phyloP scores from a whole-genome alignment of 306 rosid genomes.

The Quillaja saponaria region DNA sequence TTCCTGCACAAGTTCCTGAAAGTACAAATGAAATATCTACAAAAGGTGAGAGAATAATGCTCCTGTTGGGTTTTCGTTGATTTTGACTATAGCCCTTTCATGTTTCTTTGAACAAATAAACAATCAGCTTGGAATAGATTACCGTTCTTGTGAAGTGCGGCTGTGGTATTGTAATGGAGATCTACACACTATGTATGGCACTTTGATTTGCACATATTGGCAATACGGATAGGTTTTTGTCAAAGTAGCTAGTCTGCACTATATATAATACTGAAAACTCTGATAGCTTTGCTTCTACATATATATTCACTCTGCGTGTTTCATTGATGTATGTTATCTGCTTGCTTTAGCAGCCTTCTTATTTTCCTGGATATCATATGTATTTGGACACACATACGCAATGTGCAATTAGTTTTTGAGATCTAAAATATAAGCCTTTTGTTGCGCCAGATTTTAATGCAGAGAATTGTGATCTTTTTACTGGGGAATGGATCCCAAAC shows the following conservation, averaged over 20 bases:
- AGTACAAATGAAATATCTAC: constrained; percentile 36
- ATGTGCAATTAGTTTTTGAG: background rate
- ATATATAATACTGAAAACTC: background rate
- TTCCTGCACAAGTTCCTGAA: constrained; percentile 1
- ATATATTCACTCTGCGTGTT: background rate
- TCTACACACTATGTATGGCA: constrained; percentile 11
- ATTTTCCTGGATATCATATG: background rate
- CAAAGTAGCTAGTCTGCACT: background rate
- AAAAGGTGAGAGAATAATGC: constrained; percentile 31
- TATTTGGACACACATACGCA: constrained; percentile 4
- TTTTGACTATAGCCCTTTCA: background rate
- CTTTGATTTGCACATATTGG: background rate
- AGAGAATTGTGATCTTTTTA: constrained; percentile 74
- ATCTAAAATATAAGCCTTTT: background rate
- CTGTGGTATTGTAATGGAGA: constrained; percentile 6
- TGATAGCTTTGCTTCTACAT: constrained; percentile 10
- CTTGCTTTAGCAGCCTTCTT: background rate
- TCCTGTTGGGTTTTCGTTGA: background rate
- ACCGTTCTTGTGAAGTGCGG: background rate
- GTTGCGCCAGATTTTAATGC: constrained; percentile 15
- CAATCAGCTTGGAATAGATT: background rate
- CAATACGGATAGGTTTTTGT: constrained; percentile 1
- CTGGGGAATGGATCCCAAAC: constrained; percentile 80
- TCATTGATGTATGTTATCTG: background rate
- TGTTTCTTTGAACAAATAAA: background rate